These are phyloP conservation scores for Ganoderma leucocontextum DNA, from an alignment of 1,284 basidiomycete species.

Conservation along the genomic window DNA sequence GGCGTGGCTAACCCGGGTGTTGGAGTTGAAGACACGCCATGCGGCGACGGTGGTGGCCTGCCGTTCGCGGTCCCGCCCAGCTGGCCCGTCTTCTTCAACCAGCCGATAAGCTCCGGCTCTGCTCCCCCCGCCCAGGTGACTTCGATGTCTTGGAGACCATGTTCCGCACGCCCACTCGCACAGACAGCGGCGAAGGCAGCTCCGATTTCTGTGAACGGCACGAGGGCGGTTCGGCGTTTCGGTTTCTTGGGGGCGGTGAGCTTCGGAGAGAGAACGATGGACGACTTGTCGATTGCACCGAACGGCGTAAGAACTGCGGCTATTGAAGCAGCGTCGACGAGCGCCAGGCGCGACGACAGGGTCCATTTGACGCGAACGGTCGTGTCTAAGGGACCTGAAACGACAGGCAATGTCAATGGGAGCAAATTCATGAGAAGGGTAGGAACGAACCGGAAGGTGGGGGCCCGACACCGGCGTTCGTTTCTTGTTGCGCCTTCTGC, in stretches of 20 bases:
- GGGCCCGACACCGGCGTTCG: slow-evolving; percentile 52
- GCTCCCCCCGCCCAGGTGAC: slow-evolving; percentile 62
- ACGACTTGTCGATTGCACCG: slow-evolving; percentile 65
- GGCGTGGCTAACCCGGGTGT: slow-evolving; percentile 14
- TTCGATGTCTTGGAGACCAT: slow-evolving; percentile 51
- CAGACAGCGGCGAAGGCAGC: slow-evolving; percentile 78
- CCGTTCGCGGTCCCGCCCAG: slow-evolving; percentile 46
- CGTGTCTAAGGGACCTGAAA: slow-evolving; percentile 70
- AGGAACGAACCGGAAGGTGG: slow-evolving; percentile 54
- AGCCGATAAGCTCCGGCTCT: slow-evolving; percentile 78
- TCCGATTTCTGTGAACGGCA: slow-evolving; percentile 76
- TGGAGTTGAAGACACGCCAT: neutral
- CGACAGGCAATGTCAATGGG: slow-evolving; percentile 24
- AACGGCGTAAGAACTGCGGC: slow-evolving; percentile 62
- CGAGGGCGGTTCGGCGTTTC: slow-evolving; percentile 72
- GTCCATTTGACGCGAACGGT: slow-evolving; percentile 76
- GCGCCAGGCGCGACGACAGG: slow-evolving; percentile 61
- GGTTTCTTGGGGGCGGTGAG: slow-evolving; percentile 60
- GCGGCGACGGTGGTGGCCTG: neutral
- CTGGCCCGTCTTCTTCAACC: slow-evolving; percentile 79
- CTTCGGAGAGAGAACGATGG: slow-evolving; percentile 72
- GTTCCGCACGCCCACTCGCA: slow-evolving; percentile 59
- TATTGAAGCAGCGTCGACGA: slow-evolving; percentile 61
- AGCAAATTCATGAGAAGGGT: neutral
- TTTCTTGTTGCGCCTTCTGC: slow-evolving; percentile 40